Base-by-base conservation (phyloP, 805 yeast genomes). In the Scheffersomyces amazonensis region DNA sequence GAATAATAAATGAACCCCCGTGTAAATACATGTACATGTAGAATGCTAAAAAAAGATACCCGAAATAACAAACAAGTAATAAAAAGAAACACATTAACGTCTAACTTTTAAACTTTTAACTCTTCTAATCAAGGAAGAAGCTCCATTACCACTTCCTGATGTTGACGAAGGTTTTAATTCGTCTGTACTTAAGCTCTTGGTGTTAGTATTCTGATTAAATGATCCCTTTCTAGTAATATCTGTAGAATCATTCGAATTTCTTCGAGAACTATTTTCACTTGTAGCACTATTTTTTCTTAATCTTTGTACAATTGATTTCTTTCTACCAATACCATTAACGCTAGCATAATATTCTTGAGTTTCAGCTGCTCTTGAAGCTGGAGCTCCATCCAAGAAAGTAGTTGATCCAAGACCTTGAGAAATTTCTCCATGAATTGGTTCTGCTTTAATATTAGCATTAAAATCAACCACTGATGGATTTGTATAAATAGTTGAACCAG, bases 371-470 rank as follows among this genome's bases (percentile, higher is more conserved):
- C 39, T 83, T 62, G 75, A 73, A 4, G 97, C 99, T 11, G 98
- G 98, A 0, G 97, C 93, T 24, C 99, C 99, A 60, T 93, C 96
- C 43, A 91, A 58, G 57, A 91, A 91, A 0, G 99, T 91, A 2
- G 96, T 76, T 1, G 91, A 78, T 2, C 99, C 99, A 31, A 93
- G 72, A 1, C 99, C 99, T 36, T 83, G 73, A 1, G 97, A 86
- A 2, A 85, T 74, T 34, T 78, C 77, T 15, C 99, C 99, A 58
- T 91, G 96, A 15, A 91, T 78, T 19, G 86, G 85, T 19, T 72
- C 73, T 22, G 87, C 78, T 53, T 80, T 83, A 13, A 64, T 66
- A 40, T 76, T 78, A 5, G 93, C 75, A 60, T 90, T 95, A 50
- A 90, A 82, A 25, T 80, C 78, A 13, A 76, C 71, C 16, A 84